Evolutionary conservation across 805 yeast species (phyloP), one percentile per base, ranked within the genome.

Genomic region (Candida chauliodis): DNA sequence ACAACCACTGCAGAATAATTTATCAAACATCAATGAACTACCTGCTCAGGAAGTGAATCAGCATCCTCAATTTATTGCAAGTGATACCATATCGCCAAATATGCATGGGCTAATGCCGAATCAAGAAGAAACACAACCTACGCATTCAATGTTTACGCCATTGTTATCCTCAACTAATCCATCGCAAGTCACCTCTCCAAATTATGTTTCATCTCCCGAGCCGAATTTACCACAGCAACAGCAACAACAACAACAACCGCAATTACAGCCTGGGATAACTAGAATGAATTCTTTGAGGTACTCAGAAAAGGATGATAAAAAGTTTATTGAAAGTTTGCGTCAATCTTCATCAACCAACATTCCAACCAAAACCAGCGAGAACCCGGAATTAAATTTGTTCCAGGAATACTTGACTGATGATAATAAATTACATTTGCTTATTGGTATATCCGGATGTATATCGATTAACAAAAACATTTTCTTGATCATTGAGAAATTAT

Each of bases 401-500:
- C 24, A 31, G 5, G 33, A 28, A 15, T 21, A 18, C 50, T 21
- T 26, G 4, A 17, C 13, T 4, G 37, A 36, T n/a, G 37, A 38
- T 30, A 32, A 44, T 10, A 53, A 51, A 22, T 30, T 48, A 16
- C 59, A 55, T 38, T 41, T 55, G n/a, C 40, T 55, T 17, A 52
- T 55, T 32, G 59, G 56, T 14, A 47, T 55, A 11, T 51, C 59
- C 2, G 59, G 59, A 2, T 55, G 58, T 30, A 47, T 53, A 20
- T 46, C 58, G 3, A 41, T 47, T 14, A 50, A 44, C 27, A 46
- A 53, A 22, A 53, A 52, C 35, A 40, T 55, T 14, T 51, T 51
- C 26, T 36, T 49, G 5, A 48, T 53, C 10, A 51, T 55, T 29
- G 58, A 54, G 28, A 53, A 54, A 30, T 41, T 55, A 11, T 54